Conservation (phyloP, 345 rosid genomes). For the Citrus sp. region DNA sequence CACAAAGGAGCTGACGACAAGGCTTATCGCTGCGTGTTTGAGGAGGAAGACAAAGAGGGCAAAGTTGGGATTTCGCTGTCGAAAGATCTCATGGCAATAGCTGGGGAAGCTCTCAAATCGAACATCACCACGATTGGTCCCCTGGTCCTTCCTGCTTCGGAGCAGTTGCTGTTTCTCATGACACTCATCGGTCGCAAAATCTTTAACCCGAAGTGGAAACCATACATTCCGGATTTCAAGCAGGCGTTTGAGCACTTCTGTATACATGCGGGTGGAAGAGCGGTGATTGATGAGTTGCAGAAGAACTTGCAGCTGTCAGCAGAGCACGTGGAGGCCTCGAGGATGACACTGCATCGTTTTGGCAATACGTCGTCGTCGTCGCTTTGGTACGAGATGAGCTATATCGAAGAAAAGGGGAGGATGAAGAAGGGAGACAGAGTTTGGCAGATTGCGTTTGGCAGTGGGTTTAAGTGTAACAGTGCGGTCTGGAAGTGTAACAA, state of each 20-base stretch:
- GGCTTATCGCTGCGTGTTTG: slow-evolving; percentile 61
- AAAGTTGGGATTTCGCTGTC: slow-evolving; percentile 61
- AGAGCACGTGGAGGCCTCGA: slow-evolving; percentile 78
- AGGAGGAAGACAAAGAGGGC: slow-evolving; percentile 68
- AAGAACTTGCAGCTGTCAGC: slow-evolving; percentile 66
- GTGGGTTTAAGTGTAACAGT: slow-evolving; percentile 92
- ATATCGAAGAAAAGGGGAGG: slow-evolving; percentile 76
- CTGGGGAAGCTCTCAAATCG: slow-evolving; percentile 73
- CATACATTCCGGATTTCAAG: slow-evolving; percentile 83
- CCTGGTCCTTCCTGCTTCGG: slow-evolving; percentile 71
- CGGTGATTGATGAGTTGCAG: slow-evolving; percentile 77
- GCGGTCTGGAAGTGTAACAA: slow-evolving; percentile 89
- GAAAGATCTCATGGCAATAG: slow-evolving; percentile 77
- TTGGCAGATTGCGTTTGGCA: slow-evolving; percentile 91
- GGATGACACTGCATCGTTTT: slow-evolving; percentile 79
- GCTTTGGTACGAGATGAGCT: slow-evolving; percentile 71
- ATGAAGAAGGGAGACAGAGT: slow-evolving; percentile 63
- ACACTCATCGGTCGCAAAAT: slow-evolving; percentile 65
- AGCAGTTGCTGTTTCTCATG: slow-evolving; percentile 57
- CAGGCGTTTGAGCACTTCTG: slow-evolving; percentile 90
- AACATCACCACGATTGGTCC: slow-evolving; percentile 84
- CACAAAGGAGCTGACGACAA: slow-evolving; percentile 76
- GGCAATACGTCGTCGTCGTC: slow-evolving; percentile 95
- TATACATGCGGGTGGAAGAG: slow-evolving; percentile 91
- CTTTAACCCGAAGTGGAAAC: slow-evolving; percentile 61